Evolutionary conservation across 352 stramenopile species (phyloP).

Genomic region (Pythium guiyangense): DNA sequence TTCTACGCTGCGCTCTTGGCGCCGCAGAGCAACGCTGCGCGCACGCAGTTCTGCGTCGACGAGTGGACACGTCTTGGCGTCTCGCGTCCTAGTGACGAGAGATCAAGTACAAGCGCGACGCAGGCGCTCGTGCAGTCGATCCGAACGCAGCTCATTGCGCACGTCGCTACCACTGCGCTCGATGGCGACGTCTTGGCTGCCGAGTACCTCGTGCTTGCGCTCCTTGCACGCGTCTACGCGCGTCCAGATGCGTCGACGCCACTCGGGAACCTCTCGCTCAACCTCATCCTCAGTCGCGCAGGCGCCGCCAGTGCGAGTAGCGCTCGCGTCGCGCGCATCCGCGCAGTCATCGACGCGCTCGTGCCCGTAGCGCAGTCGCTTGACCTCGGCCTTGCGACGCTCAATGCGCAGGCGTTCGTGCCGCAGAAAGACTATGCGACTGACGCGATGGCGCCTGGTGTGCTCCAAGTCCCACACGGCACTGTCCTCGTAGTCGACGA

Average conservation of each 20-base stretch:
- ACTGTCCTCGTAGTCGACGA: conserved; percentile 69
- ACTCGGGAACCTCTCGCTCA: conserved; percentile 71
- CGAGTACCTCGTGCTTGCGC: conserved; percentile 62
- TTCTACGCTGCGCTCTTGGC: conserved; percentile 27
- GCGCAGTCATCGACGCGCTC: conserved; percentile 30
- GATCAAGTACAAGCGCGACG: neutral
- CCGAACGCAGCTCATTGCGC: conserved; percentile 32
- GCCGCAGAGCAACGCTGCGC: conserved; percentile 26
- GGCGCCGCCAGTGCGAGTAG: conserved; percentile 1
- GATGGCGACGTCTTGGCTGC: conserved; percentile 45
- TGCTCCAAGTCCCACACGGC: conserved; percentile 63
- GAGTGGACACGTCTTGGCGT: conserved; percentile 28
- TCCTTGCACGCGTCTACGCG: conserved; percentile 72
- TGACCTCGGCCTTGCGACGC: conserved; percentile 49
- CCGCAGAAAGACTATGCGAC: conserved; percentile 78
- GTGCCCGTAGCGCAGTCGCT: conserved; percentile 52
- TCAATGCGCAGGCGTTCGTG: conserved; percentile 60
- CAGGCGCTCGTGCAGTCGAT: conserved; percentile 11
- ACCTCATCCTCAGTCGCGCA: conserved; percentile 32
- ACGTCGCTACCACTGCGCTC: conserved; percentile 34
- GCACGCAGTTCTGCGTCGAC: conserved; percentile 25
- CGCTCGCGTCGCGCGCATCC: conserved; percentile 18
- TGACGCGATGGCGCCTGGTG: conserved; percentile 43
- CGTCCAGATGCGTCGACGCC: conserved; percentile 55
- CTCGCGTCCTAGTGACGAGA: too few species aligned